These are phyloP conservation scores for Suhomyces atakaporum DNA, from an alignment of 1,139 yeast genomes.

Conservation along the genomic window DNA sequence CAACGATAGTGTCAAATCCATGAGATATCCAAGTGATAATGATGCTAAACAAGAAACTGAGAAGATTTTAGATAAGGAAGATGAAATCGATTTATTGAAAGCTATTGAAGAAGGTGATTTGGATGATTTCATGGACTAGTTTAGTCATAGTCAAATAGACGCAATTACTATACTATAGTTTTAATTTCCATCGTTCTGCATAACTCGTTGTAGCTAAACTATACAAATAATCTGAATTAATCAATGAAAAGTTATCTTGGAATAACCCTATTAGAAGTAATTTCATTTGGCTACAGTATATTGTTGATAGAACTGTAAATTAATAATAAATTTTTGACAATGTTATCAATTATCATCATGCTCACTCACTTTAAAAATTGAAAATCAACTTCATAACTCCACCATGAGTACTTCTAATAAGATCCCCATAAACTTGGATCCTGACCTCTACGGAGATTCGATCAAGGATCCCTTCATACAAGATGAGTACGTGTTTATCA, in stretches of 20 bases:
- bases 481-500: slow-evolving; percentile 37
- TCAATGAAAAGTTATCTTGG: too few relatives aligned
- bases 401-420: slow-evolving; percentile 7
- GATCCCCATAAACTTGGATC: slow-evolving; percentile 24
- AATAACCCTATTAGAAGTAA: too few relatives aligned
- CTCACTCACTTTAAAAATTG: slow-evolving; percentile 2
- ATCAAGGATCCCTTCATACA: slow-evolving; percentile 41
- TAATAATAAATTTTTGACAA: too few relatives aligned
- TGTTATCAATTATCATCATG: neutral
- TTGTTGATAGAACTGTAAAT: too few relatives aligned
- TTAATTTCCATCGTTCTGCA: slow-evolving; percentile 1
- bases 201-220: neutral
- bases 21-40: slow-evolving; percentile 77
- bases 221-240: too few relatives aligned
- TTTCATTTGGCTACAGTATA: too few relatives aligned
- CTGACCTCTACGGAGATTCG: slow-evolving; percentile 29
- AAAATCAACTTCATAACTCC: slow-evolving; percentile 4
- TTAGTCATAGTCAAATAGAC: too few relatives aligned
- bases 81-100: slow-evolving; percentile 47
- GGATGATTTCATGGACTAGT: slow-evolving; percentile 51
- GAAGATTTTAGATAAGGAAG: slow-evolving; percentile 36
- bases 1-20: slow-evolving; percentile 90
- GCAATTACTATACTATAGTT: too few relatives aligned
- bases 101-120: slow-evolving; percentile 54
- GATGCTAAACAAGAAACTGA: slow-evolving; percentile 25